Evolutionary conservation across 306 rosid genomes (phyloP).

Genomic region (Mimosa bimucronata): DNA sequence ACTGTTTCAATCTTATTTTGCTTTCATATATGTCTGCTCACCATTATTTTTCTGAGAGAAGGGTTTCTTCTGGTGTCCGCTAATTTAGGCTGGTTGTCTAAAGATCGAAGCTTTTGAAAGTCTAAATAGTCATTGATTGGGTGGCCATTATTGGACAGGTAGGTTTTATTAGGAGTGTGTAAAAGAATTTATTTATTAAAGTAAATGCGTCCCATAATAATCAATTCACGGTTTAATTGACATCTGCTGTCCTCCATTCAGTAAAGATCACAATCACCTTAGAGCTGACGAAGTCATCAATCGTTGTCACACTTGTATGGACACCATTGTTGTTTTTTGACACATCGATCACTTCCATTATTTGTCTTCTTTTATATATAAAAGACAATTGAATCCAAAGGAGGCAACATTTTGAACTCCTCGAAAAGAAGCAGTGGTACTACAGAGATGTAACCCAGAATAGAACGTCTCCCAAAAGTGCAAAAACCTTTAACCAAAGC

Average conservation of each 20-base stretch:
- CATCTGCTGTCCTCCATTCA: constrained; percentile 13
- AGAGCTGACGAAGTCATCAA: constrained; percentile 38
- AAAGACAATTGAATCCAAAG: not conserved
- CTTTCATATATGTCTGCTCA: not conserved
- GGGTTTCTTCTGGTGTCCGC: constrained; percentile 4
- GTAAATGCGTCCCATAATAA: not conserved
- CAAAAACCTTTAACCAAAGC: not conserved
- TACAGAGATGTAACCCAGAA: not conserved
- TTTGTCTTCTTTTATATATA: constrained; percentile 14
- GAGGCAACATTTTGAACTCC: not conserved
- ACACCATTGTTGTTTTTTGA: constrained; percentile 39
- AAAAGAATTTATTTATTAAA: not conserved
- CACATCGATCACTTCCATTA: constrained; percentile 20
- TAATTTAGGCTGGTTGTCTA: constrained; percentile 14
- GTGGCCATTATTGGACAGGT: constrained; percentile 15
- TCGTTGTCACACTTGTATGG: constrained; percentile 40
- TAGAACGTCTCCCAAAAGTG: not conserved
- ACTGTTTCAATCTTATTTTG: not conserved
- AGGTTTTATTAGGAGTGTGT: constrained; percentile 33
- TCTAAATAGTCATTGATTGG: constrained; percentile 38
- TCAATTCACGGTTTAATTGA: constrained; percentile 26
- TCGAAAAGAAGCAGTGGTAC: not conserved
- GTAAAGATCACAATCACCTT: constrained; percentile 30
- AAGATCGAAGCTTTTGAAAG: constrained; percentile 2
- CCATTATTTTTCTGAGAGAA: not conserved